These are phyloP conservation scores for Claviceps digitariae DNA, from an alignment of 2,329 filamentous ascomycete genomes.

Conservation along the genomic window DNA sequence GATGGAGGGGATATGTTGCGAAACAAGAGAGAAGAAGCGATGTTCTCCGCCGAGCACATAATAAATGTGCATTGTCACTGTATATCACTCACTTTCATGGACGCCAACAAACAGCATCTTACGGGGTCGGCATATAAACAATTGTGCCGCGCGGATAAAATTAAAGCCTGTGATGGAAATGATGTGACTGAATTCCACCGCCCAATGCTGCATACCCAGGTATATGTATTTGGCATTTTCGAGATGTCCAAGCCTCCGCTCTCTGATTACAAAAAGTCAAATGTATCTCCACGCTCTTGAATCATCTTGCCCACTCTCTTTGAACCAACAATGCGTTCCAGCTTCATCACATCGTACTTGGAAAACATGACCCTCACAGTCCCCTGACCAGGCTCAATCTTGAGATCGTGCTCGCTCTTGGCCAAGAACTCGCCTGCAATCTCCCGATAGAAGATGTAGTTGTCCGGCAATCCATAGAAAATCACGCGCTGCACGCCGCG, in stretches of 20 bases:
- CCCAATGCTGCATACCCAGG: background rate
- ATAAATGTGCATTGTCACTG: background rate
- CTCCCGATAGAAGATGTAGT: conserved; percentile 69
- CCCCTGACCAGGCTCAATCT: conserved; percentile 44
- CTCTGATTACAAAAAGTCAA: conserved; percentile 64
- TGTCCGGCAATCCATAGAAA: conserved; percentile 84
- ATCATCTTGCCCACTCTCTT: conserved; percentile 75
- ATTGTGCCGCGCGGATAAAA: background rate
- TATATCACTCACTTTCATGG: conserved; percentile 1
- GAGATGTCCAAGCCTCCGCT: background rate
- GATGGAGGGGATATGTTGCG: background rate
- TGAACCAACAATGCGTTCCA: conserved; percentile 78
- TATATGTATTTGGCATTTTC: background rate
- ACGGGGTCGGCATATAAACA: background rate
- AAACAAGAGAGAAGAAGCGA: background rate
- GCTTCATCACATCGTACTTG: conserved; percentile 75
- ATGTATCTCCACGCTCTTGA: conserved; percentile 72
- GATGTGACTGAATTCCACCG: background rate
- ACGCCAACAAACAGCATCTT: background rate
- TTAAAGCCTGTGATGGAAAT: background rate
- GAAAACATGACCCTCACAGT: conserved; percentile 58
- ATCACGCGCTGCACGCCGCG: conserved; percentile 72
- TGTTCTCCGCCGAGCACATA: background rate
- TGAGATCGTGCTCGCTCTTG: conserved; percentile 42
- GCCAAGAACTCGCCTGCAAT: conserved; percentile 55